Evolutionary conservation across 179 eudicot species (phyloP).

Genomic region (Corrigiola litoralis): DNA sequence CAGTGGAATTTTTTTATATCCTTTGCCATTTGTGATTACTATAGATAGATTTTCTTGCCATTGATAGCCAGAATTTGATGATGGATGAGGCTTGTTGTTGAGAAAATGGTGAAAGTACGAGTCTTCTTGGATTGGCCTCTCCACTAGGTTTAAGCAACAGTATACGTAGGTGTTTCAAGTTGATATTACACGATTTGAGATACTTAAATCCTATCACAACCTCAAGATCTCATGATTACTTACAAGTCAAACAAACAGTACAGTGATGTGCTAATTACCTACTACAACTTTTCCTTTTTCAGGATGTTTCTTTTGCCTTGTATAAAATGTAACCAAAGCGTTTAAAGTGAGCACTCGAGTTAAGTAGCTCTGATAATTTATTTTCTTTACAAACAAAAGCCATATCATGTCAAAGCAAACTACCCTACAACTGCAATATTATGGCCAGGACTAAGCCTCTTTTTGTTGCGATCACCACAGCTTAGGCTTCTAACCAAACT

Average conservation of each 20-base stretch:
- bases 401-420: not conserved
- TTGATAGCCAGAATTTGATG: too few species aligned
- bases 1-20: too few species aligned
- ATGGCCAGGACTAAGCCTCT: conserved; percentile 23
- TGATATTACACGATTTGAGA: not conserved
- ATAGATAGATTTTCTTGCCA: too few species aligned
- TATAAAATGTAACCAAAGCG: not conserved
- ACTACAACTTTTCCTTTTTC: not conserved
- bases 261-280: not conserved
- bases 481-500: conserved; percentile 33
- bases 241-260: not conserved
- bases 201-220: not conserved
- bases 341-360: conserved; percentile 1
- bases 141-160: too few species aligned
- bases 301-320: not conserved
- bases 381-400: conserved; percentile 16
- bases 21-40: too few species aligned
- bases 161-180: too few species aligned
- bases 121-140: too few species aligned
- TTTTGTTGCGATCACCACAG: conserved; percentile 28
- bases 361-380: not conserved
- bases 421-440: conserved; percentile 12
- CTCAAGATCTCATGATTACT: not conserved
- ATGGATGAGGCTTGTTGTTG: too few species aligned
- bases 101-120: too few species aligned